Evolutionary conservation across 164 flowering plant genomes (phyloP).

Genomic region (Chloranthus sessilifolius): DNA sequence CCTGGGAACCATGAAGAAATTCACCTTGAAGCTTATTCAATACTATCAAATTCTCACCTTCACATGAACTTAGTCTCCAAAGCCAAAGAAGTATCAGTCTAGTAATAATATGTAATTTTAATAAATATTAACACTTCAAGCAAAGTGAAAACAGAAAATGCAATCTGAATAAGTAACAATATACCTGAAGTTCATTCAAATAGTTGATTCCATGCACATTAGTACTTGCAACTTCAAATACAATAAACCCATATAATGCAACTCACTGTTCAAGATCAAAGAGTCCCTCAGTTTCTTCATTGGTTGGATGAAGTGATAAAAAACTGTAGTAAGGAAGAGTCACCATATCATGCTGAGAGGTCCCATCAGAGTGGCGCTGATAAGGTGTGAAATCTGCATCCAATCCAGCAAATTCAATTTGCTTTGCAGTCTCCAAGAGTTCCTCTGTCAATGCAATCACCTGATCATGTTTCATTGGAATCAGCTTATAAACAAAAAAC

Average conservation of each 20-base stretch:
- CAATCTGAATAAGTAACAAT: not conserved
- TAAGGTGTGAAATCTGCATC: too few relatives aligned
- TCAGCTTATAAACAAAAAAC: too few relatives aligned
- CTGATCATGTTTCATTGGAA: too few relatives aligned
- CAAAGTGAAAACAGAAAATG: not conserved
- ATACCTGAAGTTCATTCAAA: conserved; percentile 86
- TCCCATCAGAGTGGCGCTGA: too few relatives aligned
- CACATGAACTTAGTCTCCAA: conserved; percentile 68
- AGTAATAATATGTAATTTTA: conserved; percentile 6
- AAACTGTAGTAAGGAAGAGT: too few relatives aligned
- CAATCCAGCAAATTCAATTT: too few relatives aligned
- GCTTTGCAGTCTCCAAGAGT: too few relatives aligned
- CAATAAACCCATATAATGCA: conserved; percentile 80
- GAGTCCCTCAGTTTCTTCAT: conserved; percentile 60
- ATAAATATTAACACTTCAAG: too few relatives aligned
- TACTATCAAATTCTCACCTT: conserved; percentile 91
- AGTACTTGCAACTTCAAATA: conserved; percentile 73
- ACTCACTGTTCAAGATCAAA: conserved; percentile 44
- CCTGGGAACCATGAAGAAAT: conserved; percentile 81
- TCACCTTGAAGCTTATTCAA: conserved; percentile 58
- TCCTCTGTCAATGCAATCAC: too few relatives aligned
- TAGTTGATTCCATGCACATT: conserved; percentile 76
- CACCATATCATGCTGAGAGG: too few relatives aligned
- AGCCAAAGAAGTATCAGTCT: conserved; percentile 85
- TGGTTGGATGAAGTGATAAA: too few relatives aligned